phyloP scores from a whole-genome alignment of 192 early-diverging fungal species.

The Coemansia sp. region DNA sequence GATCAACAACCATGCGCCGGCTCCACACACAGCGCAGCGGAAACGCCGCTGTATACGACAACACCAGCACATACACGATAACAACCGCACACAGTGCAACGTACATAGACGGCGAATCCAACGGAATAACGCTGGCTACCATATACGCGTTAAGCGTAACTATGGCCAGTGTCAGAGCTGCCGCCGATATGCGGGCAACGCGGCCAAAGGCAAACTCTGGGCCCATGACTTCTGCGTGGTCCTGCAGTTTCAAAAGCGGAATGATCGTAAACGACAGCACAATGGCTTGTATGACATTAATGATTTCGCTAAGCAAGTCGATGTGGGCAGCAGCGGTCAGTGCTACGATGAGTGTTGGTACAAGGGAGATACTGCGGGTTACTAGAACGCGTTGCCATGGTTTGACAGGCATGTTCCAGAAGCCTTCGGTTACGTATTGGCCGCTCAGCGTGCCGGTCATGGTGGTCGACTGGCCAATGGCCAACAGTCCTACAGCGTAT shows the following conservation, averaged over 20 bases:
- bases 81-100: constrained; percentile 38
- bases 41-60: constrained; percentile 33
- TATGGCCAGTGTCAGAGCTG: constrained; percentile 34
- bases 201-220: constrained; percentile 48
- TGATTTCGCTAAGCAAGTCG: constrained; percentile 68
- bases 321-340: constrained; percentile 59
- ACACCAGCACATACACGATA: constrained; percentile 22
- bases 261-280: constrained; percentile 67
- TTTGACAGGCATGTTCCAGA: constrained; percentile 69
- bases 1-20: constrained; percentile 25
- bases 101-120: constrained; percentile 40
- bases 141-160: constrained; percentile 49
- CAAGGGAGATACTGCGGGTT: constrained; percentile 62
- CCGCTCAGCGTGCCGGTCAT: constrained; percentile 91
- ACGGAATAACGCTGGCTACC: constrained; percentile 47
- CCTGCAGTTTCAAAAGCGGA: constrained; percentile 65
- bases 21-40: constrained; percentile 37
- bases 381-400: constrained; percentile 70
- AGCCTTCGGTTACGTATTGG: constrained; percentile 88
- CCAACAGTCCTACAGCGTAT: constrained; percentile 80
- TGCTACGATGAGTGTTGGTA: constrained; percentile 66
- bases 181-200: constrained; percentile 12
- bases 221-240: constrained; percentile 57
- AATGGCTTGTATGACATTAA: constrained; percentile 70
- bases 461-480: constrained; percentile 81